These are phyloP conservation scores for Nepenthes gracilis DNA, from an alignment of 148 eudicot genomes.

Conservation along the genomic window DNA sequence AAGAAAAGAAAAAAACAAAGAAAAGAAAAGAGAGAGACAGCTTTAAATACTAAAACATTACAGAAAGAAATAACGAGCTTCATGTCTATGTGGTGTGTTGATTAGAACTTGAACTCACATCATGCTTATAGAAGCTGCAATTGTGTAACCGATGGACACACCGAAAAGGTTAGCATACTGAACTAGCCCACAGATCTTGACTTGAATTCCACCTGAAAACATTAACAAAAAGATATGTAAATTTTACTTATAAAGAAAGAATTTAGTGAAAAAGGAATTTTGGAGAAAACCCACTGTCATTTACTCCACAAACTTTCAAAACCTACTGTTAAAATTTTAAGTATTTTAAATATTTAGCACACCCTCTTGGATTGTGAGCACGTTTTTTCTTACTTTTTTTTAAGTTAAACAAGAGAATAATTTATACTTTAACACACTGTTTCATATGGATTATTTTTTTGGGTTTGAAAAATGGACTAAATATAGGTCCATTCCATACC, in stretches of 20 bases:
- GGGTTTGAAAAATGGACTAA: no score
- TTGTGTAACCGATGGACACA: slow-evolving; percentile 13
- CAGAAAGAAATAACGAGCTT: not conserved
- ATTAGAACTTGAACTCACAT: slow-evolving; percentile 4
- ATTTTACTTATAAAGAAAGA: not conserved
- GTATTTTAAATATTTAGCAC: no score
- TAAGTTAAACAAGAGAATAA: no score
- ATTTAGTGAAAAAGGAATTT: not conserved
- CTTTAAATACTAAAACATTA: not conserved
- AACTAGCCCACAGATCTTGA: slow-evolving; percentile 6
- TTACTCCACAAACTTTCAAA: no score
- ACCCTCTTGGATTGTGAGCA: no score
- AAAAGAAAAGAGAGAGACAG: not conserved
- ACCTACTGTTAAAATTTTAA: no score
- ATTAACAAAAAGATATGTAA: not conserved
- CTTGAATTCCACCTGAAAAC: slow-evolving; percentile 7
- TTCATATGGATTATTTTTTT: no score
- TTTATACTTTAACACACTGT: no score
- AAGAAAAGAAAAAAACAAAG: not conserved
- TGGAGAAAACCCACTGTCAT: no score
- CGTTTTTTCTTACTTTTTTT: no score
- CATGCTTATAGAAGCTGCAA: slow-evolving; percentile 16
- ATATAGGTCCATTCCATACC: no score
- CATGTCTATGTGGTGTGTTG: not conserved
- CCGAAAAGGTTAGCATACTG: slow-evolving; percentile 10